Conservation (phyloP, 441 rosid species). For the Gossypium trilobum region DNA sequence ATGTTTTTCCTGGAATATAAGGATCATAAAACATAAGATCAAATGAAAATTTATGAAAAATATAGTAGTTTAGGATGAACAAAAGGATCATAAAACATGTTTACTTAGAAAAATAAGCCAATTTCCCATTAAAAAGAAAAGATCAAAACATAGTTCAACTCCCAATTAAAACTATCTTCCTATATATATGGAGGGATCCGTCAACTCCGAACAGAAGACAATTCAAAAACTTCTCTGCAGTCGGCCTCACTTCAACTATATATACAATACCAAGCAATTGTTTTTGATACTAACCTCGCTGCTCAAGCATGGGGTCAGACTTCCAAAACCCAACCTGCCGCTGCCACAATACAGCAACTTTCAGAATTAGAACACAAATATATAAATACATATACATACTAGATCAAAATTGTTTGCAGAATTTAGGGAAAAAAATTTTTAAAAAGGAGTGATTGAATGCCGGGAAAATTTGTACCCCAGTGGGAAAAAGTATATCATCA, state of each 20-base stretch:
- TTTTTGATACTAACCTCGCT: conserved; percentile 29
- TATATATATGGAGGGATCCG: background rate
- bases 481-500: conserved; percentile 28
- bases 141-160: background rate
- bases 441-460: background rate
- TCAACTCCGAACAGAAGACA: too few species aligned
- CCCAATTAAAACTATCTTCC: background rate
- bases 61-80: too few species aligned
- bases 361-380: background rate
- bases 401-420: background rate
- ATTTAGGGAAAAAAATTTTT: background rate
- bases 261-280: background rate
- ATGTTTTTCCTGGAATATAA: too few species aligned
- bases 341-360: conserved; percentile 23
- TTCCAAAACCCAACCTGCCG: conserved; percentile 45
- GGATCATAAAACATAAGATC: too few species aligned
- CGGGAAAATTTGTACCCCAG: conserved; percentile 29
- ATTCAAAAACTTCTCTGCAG: too few species aligned
- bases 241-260: background rate
- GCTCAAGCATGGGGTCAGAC: conserved; percentile 30
- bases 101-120: too few species aligned
- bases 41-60: too few species aligned
- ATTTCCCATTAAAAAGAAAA: background rate
- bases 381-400: background rate
- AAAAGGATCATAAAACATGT: too few species aligned